Percentiles rank a stretch among this genome's conserved stretches.
phyloP scores from a whole-genome alignment of 352 stramenopile genomes.

The Phytophthora palmivora region DNA sequence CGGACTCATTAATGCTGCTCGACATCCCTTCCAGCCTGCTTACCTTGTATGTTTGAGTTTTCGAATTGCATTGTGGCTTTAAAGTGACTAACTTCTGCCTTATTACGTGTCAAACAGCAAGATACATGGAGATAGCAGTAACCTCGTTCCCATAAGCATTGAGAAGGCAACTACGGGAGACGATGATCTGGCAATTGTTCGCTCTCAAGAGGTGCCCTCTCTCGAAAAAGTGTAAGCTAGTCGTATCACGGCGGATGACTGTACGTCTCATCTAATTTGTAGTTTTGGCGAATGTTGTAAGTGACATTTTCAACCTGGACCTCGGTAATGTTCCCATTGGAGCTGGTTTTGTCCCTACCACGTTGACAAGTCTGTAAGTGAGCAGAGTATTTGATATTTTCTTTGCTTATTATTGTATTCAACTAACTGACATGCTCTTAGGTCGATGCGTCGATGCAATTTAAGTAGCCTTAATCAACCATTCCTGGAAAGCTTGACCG shows the following conservation, averaged over 20 bases:
- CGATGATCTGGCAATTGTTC: conserved; percentile 28
- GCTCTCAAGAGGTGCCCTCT: conserved; percentile 23
- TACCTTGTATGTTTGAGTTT: conserved; percentile 27
- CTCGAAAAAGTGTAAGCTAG: conserved; percentile 38
- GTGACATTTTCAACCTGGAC: conserved; percentile 47
- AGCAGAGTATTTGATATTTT: neutral
- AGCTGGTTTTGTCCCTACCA: conserved; percentile 39
- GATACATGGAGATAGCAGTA: conserved; percentile 30
- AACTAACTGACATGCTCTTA: conserved; percentile 13
- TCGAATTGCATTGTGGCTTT: neutral
- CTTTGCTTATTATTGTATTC: neutral
- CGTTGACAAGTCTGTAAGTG: conserved; percentile 40
- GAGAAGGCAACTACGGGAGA: conserved; percentile 28
- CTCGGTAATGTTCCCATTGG: conserved; percentile 32
- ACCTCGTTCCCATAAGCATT: conserved; percentile 33
- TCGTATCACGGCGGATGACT: neutral
- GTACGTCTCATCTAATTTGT: neutral
- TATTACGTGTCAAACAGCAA: conserved; percentile 20
- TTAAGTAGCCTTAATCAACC: conserved; percentile 33
- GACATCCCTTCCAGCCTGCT: conserved; percentile 29
- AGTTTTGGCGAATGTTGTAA: conserved; percentile 14
- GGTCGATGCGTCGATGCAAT: conserved; percentile 40
- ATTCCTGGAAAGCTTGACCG: conserved; percentile 44
- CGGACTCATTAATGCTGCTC: conserved; percentile 43
- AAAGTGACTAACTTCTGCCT: neutral